Evolutionary conservation across 2,329 filamentous ascomycete genomes (phyloP), one percentile per base, ranked within the genome.

Genomic region (Monosporascus sp.): DNA sequence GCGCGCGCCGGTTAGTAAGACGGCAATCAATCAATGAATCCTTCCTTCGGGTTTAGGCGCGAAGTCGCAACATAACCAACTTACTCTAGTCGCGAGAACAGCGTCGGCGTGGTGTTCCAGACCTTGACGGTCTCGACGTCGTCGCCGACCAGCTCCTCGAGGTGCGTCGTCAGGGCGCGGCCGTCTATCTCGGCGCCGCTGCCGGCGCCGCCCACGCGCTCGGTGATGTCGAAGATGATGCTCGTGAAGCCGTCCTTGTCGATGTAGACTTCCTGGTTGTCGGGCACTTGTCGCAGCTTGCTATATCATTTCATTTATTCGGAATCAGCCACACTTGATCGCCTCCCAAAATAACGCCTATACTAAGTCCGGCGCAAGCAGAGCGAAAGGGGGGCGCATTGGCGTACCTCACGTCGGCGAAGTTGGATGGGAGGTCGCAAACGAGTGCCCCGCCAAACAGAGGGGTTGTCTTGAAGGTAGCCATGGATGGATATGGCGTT

Each of bases 191-290:
- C 80, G 19, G 83, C 76, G 2, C 76, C 72, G 43, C 72, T 75
- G 31, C 78, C 76, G 5, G 81, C 64, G 16, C 71, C 68, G 55
- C 83, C 81, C 22, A 96, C 86, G 52, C 89, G 87, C 75, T 97
- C 87, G 52, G 89, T 88, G 65, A 97, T 90, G 65, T 97, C 93
- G 71, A 97, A 82, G 63, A 96, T 92, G 69, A 96, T 85, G 72
- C 83, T 91, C 3, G 90, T 90, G 70, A 92, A 92, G 49, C 91
- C 91, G 58, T 88, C 81, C 59, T 83, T 80, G 68, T 95, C 91
- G 65, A 97, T 86, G 75, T 86, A 96, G 62, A 97, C 88, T 77
- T 97, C 93, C 75, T 97, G 92, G 71, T 95, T 89, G 69, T 93
- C 87, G 49, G 88, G 88, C 5, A 92, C 84, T 72, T 91, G 82